These are phyloP conservation scores for Aspergillus steynii DNA, from an alignment of 495 filamentous ascomycete species.

Conservation along the genomic window DNA sequence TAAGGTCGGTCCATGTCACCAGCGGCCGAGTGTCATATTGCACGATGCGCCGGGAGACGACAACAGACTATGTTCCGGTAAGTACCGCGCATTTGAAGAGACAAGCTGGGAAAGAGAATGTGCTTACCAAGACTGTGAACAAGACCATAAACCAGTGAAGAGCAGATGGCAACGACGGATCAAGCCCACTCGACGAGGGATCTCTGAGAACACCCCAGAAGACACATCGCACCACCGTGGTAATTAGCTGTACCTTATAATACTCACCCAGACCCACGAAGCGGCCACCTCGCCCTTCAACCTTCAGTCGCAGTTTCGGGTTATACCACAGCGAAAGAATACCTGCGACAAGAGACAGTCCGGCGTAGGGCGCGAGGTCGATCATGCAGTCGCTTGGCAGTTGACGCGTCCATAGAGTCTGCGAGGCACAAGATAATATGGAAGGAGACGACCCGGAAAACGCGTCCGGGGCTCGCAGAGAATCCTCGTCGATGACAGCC, in stretches of 20 bases:
- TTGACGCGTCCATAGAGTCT: conserved; percentile 21
- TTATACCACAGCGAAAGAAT: conserved; percentile 75
- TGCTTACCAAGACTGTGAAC: conserved; percentile 57
- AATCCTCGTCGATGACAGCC: conserved; percentile 8
- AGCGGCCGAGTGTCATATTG: conserved; percentile 54
- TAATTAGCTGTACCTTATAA: conserved; percentile 66
- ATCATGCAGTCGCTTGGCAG: conserved; percentile 30
- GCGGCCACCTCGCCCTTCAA: conserved; percentile 61
- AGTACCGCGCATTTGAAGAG: conserved; percentile 3
- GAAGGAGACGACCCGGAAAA: conserved; percentile 12
- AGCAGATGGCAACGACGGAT: conserved; percentile 41
- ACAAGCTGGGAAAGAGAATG: conserved; percentile 1
- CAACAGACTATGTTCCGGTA: conserved; percentile 30
- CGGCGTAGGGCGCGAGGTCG: conserved; percentile 42
- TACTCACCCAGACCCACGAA: conserved; percentile 66
- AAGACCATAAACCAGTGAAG: conserved; percentile 58
- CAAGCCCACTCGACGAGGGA: conserved; percentile 43
- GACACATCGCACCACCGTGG: conserved; percentile 56
- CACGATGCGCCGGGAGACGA: conserved; percentile 51
- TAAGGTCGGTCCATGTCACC: conserved; percentile 52
- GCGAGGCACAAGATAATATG: conserved; percentile 30
- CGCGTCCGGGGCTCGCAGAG: conserved; percentile 16
- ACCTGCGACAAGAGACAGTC: conserved; percentile 49
- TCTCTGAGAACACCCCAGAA: conserved; percentile 54
- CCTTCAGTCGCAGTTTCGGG: conserved; percentile 62